A percentile compares a stretch with the other conserved stretches of the same genome.
Evolutionary conservation across 495 filamentous ascomycete genomes (phyloP).

Genomic region (Xanthoparmelia taractica): DNA sequence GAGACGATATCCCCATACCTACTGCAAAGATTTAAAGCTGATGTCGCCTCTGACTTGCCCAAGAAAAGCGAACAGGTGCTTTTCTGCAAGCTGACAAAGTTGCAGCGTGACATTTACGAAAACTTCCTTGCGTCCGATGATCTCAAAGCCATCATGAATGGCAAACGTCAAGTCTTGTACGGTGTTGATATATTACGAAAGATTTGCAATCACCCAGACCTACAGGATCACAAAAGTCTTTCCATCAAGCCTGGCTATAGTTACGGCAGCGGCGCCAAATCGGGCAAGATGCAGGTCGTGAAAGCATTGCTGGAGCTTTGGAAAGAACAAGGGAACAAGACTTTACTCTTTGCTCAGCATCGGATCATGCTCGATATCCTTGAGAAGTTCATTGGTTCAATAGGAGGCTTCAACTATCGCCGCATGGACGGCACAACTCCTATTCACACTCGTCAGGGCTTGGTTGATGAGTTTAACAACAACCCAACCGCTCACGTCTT

Average conservation of each 20-base stretch:
- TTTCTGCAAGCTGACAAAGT: slow-evolving; percentile 80
- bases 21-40: slow-evolving; percentile 85
- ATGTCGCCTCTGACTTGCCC: slow-evolving; percentile 87
- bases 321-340: slow-evolving; percentile 84
- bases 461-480: slow-evolving; percentile 89
- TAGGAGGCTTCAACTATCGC: slow-evolving; percentile 65
- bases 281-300: slow-evolving; percentile 92
- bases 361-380: slow-evolving; percentile 90
- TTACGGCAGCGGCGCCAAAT: slow-evolving; percentile 67
- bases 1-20: slow-evolving; percentile 87
- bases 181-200: slow-evolving; percentile 90
- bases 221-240: slow-evolving; percentile 57
- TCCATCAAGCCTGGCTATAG: slow-evolving; percentile 53
- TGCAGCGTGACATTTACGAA: slow-evolving; percentile 69
- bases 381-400: slow-evolving; percentile 60
- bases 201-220: slow-evolving; percentile 94
- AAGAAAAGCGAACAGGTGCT: slow-evolving; percentile 92
- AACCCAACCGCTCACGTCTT: slow-evolving; percentile 75
- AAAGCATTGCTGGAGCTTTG: slow-evolving; percentile 76
- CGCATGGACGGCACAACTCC: slow-evolving; percentile 91
- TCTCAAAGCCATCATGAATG: slow-evolving; percentile 66
- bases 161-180: slow-evolving; percentile 69
- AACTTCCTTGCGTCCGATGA: slow-evolving; percentile 75
- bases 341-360: slow-evolving; percentile 82
- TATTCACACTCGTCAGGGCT: slow-evolving; percentile 68